Evolutionary conservation across 2,329 filamentous ascomycete genomes (phyloP).

Genomic region (Bertia moriformis): DNA sequence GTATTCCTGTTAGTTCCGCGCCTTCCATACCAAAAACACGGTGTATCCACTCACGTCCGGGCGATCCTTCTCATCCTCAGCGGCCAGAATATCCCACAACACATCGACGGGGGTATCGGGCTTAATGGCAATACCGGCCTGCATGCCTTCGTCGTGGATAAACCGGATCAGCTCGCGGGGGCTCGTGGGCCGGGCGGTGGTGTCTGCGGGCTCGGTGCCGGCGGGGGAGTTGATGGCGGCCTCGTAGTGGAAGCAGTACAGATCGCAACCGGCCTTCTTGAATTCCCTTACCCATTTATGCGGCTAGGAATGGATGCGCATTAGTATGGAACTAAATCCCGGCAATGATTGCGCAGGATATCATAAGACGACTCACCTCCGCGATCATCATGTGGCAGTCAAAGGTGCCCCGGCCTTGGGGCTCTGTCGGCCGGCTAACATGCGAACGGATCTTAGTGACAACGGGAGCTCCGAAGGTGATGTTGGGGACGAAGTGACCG

Average conservation of each 20-base stretch:
- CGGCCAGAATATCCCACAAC: slow-evolving; percentile 56
- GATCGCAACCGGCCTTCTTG: slow-evolving; percentile 57
- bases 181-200: slow-evolving; percentile 13
- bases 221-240: slow-evolving; percentile 56
- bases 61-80: slow-evolving; percentile 38
- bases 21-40: no score
- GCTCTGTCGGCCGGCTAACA: slow-evolving; percentile 41
- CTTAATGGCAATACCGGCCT: slow-evolving; percentile 65
- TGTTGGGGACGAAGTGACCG: slow-evolving; percentile 66
- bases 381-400: slow-evolving; percentile 75
- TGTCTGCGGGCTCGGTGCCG: slow-evolving; percentile 36
- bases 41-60: slow-evolving; percentile 46
- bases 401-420: slow-evolving; percentile 53
- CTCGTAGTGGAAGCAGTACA: slow-evolving; percentile 71
- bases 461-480: slow-evolving; percentile 64
- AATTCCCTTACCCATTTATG: slow-evolving; percentile 66
- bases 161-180: slow-evolving; percentile 55
- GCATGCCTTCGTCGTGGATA: slow-evolving; percentile 55
- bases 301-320: slow-evolving; percentile 28
- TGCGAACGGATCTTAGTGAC: slow-evolving; percentile 58
- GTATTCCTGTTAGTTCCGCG: neutral
- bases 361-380: slow-evolving; percentile 33
- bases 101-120: slow-evolving; percentile 58
- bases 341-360: neutral
- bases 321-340: slow-evolving; percentile 3